A percentile compares a stretch with the other conserved stretches of the same genome.
These are phyloP conservation scores for Trametes maxima DNA, from an alignment of 768 basidiomycete genomes.

Conservation along the genomic window DNA sequence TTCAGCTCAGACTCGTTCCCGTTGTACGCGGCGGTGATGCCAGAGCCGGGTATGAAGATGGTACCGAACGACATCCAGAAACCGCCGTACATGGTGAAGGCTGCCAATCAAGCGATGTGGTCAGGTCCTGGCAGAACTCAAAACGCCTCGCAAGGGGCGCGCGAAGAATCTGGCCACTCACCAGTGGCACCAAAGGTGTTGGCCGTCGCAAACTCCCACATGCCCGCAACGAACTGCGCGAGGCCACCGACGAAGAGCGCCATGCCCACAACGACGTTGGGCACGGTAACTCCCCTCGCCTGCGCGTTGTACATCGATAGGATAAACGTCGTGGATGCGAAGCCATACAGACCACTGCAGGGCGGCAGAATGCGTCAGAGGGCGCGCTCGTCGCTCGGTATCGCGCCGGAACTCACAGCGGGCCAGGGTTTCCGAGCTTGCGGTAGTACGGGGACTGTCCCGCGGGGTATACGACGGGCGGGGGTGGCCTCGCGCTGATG, in stretches of 20 bases:
- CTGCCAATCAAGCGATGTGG: constrained; percentile 37
- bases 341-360: constrained; percentile 73
- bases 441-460: constrained; percentile 20
- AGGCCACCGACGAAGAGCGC: constrained; percentile 84
- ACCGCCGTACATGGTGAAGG: constrained; percentile 81
- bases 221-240: constrained; percentile 83
- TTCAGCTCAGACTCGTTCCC: constrained; percentile 40
- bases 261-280: constrained; percentile 86
- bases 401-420: constrained; percentile 44
- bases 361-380: constrained; percentile 13
- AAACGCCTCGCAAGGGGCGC: neutral
- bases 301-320: constrained; percentile 73
- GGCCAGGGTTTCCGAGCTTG: constrained; percentile 59
- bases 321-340: constrained; percentile 83
- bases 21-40: constrained; percentile 57
- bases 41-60: constrained; percentile 70
- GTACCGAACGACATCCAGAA: constrained; percentile 88
- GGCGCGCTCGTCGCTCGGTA: neutral
- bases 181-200: constrained; percentile 76
- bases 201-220: constrained; percentile 66
- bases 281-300: constrained; percentile 51
- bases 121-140: neutral
- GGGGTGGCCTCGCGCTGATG: constrained; percentile 20
- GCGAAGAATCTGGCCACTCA: constrained; percentile 38
- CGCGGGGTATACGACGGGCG: constrained; percentile 11